phyloP scores from a whole-genome alignment of 352 stramenopile species.

The Globisporangium parvum region DNA sequence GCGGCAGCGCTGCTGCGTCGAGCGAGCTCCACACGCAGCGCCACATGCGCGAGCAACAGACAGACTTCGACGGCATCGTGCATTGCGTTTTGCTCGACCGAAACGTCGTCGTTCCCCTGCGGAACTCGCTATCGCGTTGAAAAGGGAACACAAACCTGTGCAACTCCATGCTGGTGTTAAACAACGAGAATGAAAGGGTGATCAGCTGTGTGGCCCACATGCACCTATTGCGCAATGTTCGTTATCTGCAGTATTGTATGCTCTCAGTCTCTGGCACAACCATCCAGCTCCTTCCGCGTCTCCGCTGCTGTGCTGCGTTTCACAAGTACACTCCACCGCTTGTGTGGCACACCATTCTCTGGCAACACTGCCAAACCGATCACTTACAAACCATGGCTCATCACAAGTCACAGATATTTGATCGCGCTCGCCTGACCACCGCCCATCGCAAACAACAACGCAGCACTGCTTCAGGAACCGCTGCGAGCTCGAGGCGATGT shows the following conservation, averaged over 20 bases:
- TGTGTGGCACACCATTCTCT: background rate
- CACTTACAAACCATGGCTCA: too few relatives aligned
- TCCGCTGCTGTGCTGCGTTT: background rate
- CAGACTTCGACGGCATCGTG: too few relatives aligned
- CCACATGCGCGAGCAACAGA: too few relatives aligned
- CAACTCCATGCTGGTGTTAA: too few relatives aligned
- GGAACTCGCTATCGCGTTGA: too few relatives aligned
- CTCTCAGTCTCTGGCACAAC: background rate
- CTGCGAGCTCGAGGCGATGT: conserved; percentile 5
- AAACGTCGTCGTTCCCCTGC: too few relatives aligned
- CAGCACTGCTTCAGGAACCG: conserved; percentile 5
- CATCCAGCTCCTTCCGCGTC: too few relatives aligned
- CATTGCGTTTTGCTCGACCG: too few relatives aligned
- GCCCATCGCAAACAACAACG: background rate
- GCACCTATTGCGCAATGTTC: background rate
- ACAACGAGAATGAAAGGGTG: background rate
- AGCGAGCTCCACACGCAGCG: too few relatives aligned
- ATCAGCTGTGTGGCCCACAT: background rate
- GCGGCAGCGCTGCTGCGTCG: too few relatives aligned
- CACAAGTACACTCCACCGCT: background rate
- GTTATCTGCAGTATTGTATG: background rate
- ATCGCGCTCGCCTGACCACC: background rate
- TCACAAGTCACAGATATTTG: too few relatives aligned
- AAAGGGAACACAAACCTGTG: too few relatives aligned
- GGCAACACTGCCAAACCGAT: background rate